Conservation (phyloP, 108 stramenopile species). For the Nitzschia sp. region DNA sequence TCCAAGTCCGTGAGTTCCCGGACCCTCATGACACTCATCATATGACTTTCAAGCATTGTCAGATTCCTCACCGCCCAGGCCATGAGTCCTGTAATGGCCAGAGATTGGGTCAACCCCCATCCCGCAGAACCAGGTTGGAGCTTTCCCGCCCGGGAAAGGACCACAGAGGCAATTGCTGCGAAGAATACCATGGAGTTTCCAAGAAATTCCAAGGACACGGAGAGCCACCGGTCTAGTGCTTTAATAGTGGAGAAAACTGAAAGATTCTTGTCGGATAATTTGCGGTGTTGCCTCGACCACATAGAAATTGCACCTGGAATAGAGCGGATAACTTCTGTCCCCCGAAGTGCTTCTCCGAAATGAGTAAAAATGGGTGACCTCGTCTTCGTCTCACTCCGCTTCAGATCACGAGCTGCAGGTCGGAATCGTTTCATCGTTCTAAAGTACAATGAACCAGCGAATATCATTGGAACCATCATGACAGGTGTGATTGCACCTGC, state of each 20-base stretch:
- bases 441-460: slow-evolving; percentile 53
- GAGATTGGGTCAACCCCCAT: slow-evolving; percentile 83
- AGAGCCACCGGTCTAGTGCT: slow-evolving; percentile 78
- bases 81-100: slow-evolving; percentile 78
- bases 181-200: slow-evolving; percentile 70
- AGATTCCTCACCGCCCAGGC: slow-evolving; percentile 75
- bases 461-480: slow-evolving; percentile 55
- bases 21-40: slow-evolving; percentile 70
- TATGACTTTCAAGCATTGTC: slow-evolving; percentile 65
- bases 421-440: slow-evolving; percentile 66
- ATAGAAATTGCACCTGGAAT: slow-evolving; percentile 50
- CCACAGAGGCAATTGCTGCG: slow-evolving; percentile 59
- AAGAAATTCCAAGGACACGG: slow-evolving; percentile 72
- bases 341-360: slow-evolving; percentile 89
- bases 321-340: slow-evolving; percentile 87
- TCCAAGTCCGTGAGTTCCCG: slow-evolving; percentile 62
- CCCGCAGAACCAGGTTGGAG: slow-evolving; percentile 70
- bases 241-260: slow-evolving; percentile 73
- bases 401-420: slow-evolving; percentile 79
- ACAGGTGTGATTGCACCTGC: slow-evolving; percentile 65
- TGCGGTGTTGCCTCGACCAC: slow-evolving; percentile 65
- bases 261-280: slow-evolving; percentile 60
- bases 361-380: slow-evolving; percentile 94
- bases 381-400: slow-evolving; percentile 82
- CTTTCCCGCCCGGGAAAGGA: slow-evolving; percentile 46